Evolutionary conservation across 1,284 basidiomycete genomes (phyloP).

Genomic region (Wallemia mellicola): DNA sequence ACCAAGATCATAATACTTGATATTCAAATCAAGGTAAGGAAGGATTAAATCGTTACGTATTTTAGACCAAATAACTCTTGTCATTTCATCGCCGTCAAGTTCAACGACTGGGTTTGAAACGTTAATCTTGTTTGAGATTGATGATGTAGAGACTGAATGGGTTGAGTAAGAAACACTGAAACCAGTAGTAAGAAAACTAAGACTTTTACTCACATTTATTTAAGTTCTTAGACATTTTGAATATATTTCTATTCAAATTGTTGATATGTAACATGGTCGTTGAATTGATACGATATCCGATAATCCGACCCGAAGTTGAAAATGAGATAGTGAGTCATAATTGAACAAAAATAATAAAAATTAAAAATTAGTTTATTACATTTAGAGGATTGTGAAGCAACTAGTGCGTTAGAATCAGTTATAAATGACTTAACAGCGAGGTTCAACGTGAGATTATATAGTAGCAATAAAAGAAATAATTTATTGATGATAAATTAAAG

Average conservation of each 20-base stretch:
- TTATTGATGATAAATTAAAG: neutral
- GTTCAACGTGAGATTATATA: neutral
- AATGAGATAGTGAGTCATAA: neutral
- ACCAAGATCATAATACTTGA: constrained; percentile 95
- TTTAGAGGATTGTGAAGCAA: neutral
- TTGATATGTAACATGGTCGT: neutral
- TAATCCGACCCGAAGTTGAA: neutral
- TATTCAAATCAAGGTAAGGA: constrained; percentile 75
- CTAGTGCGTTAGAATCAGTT: neutral
- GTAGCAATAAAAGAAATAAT: neutral
- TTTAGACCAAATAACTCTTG: constrained; percentile 94
- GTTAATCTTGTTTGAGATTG: constrained; percentile 23
- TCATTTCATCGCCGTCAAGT: constrained; percentile 93
- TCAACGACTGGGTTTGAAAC: constrained; percentile 82
- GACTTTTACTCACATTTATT: neutral
- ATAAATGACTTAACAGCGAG: neutral
- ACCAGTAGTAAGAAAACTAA: too few relatives aligned
- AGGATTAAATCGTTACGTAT: constrained; percentile 90
- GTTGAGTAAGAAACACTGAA: too few relatives aligned
- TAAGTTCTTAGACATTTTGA: neutral
- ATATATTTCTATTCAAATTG: neutral
- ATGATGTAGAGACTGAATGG: neutral
- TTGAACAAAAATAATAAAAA: neutral
- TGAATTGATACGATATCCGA: neutral
- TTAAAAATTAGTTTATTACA: neutral